These are phyloP conservation scores for Exophiala phaeomuriformis DNA, from an alignment of 2,329 filamentous ascomycete genomes.

Conservation along the genomic window DNA sequence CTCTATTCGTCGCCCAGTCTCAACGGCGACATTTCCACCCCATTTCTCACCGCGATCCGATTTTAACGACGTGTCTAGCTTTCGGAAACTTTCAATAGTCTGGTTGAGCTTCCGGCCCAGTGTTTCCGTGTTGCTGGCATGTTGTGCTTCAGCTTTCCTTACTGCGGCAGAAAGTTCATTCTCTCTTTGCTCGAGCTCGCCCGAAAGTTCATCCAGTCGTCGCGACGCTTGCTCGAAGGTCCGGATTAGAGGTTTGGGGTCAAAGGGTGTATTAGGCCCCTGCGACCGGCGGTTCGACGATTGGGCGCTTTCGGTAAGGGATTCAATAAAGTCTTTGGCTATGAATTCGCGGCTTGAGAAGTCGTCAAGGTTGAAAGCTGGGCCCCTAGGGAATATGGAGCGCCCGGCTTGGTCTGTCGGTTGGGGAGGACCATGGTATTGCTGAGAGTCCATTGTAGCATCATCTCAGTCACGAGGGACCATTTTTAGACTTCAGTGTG, in stretches of 20 bases:
- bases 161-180: constrained; percentile 87
- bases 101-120: constrained; percentile 84
- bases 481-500: background rate
- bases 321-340: constrained; percentile 94
- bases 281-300: constrained; percentile 69
- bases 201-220: constrained; percentile 48
- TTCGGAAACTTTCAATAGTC: constrained; percentile 86
- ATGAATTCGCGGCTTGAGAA: constrained; percentile 91
- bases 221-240: constrained; percentile 70
- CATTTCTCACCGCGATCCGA: constrained; percentile 27
- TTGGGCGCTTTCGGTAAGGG: constrained; percentile 75
- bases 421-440: constrained; percentile 9
- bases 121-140: constrained; percentile 82
- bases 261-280: constrained; percentile 55
- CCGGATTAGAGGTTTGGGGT: constrained; percentile 92
- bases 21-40: constrained; percentile 83
- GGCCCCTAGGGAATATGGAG: constrained; percentile 68
- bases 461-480: background rate
- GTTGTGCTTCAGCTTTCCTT: constrained; percentile 81
- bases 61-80: constrained; percentile 75
- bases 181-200: constrained; percentile 81
- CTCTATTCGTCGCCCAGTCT: constrained; percentile 88
- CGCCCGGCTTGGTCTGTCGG: constrained; percentile 39
- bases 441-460: constrained; percentile 15
- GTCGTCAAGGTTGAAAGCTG: constrained; percentile 80